A percentile compares a stretch with the other conserved stretches of the same genome.
phyloP scores from a whole-genome alignment of 352 stramenopile species.

The Globisporangium mamillatum region DNA sequence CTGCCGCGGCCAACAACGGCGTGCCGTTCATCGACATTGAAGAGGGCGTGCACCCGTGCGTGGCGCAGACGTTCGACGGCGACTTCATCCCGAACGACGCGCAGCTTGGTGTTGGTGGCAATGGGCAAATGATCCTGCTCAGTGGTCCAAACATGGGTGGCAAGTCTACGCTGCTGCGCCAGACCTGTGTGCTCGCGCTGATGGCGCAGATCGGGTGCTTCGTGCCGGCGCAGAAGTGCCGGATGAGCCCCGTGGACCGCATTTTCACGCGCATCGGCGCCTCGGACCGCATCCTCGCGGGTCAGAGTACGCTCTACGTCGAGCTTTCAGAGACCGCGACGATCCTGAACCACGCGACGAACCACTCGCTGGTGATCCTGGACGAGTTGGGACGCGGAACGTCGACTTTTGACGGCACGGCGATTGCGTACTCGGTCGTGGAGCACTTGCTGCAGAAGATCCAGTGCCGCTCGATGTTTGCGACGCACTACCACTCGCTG shows the following conservation, averaged over 20 bases:
- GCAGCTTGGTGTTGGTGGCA: constrained; percentile 69
- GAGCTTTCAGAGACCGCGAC: constrained; percentile 98
- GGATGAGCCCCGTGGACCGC: constrained; percentile 96
- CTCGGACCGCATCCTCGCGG: constrained; percentile 96
- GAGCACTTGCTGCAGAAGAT: constrained; percentile 87
- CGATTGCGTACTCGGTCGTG: constrained; percentile 97
- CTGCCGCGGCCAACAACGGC: constrained; percentile 37
- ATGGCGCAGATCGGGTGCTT: constrained; percentile 99
- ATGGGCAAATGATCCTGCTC: constrained; percentile 89
- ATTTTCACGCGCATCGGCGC: constrained; percentile 99
- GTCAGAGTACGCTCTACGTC: constrained; percentile 99
- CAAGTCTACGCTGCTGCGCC: constrained; percentile 97
- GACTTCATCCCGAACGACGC: constrained; percentile 99
- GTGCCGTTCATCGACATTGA: constrained; percentile 88
- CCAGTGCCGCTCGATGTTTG: constrained; percentile 96
- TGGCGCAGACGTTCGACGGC: constrained; percentile 76
- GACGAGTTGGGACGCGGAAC: constrained; percentile 99
- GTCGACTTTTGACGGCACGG: constrained; percentile 98
- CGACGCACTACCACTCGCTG: constrained; percentile 98
- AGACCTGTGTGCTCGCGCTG: constrained; percentile 97
- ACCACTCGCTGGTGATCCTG: constrained; percentile 96
- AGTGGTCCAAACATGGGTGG: constrained; percentile 98
- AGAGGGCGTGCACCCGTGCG: constrained; percentile 94
- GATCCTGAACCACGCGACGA: constrained; percentile 95
- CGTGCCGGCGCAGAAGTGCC: constrained; percentile 93